Percentiles rank a stretch among this genome's conserved stretches.
Evolutionary conservation across 1,284 basidiomycete species (phyloP).

Genomic region (Wallemia ichthyophaga): DNA sequence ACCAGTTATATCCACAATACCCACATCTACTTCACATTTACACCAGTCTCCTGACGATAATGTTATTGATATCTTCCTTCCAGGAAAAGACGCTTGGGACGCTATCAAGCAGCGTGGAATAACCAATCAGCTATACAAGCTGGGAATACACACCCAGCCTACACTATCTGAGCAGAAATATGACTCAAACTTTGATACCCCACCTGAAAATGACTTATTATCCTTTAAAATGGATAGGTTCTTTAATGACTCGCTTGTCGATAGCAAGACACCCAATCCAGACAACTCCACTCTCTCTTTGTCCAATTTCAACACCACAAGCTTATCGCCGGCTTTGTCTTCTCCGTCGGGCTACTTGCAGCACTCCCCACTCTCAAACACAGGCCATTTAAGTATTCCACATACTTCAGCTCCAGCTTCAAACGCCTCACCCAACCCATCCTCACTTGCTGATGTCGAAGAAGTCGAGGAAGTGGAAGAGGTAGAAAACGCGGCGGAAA

Average conservation of each 20-base stretch:
- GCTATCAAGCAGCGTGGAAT: neutral
- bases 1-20: neutral
- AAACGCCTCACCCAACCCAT: neutral
- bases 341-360: neutral
- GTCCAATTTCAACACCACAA: neutral
- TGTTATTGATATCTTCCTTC: slow-evolving; percentile 1
- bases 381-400: neutral
- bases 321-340: neutral
- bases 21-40: neutral
- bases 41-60: neutral
- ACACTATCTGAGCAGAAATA: neutral
- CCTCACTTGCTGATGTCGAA: neutral
- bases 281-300: neutral
- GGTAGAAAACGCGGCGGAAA: neutral
- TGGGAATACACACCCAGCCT: neutral
- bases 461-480: neutral
- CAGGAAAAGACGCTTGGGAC: slow-evolving; percentile 1
- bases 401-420: too few species aligned
- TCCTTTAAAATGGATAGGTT: neutral
- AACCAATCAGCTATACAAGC: neutral
- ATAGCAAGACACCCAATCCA: too few species aligned
- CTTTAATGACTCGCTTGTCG: neutral
- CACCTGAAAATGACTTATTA: neutral
- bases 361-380: neutral
- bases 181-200: neutral